Percentiles rank a stretch among this genome's conserved stretches.
Conservation (phyloP, 2,329 filamentous ascomycete species). For the Penicillium nordicum region DNA sequence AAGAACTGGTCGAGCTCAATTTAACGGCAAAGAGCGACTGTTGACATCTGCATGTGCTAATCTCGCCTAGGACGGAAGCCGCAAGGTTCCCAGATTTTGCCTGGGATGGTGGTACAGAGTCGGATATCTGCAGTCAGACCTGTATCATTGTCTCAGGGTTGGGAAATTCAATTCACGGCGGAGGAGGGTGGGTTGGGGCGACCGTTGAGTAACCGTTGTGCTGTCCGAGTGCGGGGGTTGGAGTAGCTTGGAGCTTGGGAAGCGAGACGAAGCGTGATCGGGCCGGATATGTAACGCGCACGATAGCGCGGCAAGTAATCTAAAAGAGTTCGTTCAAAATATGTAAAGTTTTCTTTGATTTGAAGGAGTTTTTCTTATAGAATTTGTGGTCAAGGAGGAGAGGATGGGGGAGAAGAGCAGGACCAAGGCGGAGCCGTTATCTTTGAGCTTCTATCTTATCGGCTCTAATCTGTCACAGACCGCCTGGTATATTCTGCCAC, state of each 20-base stretch:
- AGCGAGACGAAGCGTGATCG: neutral
- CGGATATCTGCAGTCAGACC: conserved; percentile 4
- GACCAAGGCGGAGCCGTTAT: conserved; percentile 3
- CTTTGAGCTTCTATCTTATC: conserved; percentile 6
- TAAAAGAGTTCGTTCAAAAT: neutral
- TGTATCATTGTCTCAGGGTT: conserved; percentile 6
- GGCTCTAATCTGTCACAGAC: neutral
- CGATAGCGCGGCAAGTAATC: neutral
- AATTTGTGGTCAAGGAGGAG: neutral
- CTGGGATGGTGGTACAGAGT: conserved; percentile 5
- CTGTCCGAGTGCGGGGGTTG: conserved; percentile 9
- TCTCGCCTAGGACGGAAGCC: conserved; percentile 1
- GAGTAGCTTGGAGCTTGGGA: conserved; percentile 8
- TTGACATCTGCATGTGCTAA: conserved; percentile 9
- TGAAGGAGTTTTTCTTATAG: neutral
- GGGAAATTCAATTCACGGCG: neutral
- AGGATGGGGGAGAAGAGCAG: neutral
- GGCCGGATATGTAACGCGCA: neutral
- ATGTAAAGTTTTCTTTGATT: neutral
- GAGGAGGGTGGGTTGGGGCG: neutral
- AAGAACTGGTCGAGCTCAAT: conserved; percentile 8
- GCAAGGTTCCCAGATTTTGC: neutral
- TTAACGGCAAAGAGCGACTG: conserved; percentile 2
- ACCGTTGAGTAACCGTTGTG: conserved; percentile 1
- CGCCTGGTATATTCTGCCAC: neutral